Evolutionary conservation across 2,329 filamentous ascomycete genomes (phyloP).

Genomic region (Alternaria sp.): DNA sequence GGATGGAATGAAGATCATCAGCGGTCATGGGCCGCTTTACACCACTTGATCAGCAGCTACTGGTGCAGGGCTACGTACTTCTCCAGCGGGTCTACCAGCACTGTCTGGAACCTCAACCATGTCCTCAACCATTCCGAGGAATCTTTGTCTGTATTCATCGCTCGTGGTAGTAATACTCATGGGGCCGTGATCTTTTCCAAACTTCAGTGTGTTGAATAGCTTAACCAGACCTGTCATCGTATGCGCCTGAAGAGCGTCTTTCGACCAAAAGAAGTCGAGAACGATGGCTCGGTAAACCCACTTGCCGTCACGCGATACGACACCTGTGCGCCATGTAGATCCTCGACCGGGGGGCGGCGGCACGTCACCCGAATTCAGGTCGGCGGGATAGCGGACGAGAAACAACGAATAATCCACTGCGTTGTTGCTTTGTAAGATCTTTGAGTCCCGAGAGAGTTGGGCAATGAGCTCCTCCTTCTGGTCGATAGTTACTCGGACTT

Average conservation of each 20-base stretch:
- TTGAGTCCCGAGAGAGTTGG: conserved; percentile 68
- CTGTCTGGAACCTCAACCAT: conserved; percentile 48
- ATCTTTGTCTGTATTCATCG: conserved; percentile 70
- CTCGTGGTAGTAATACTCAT: conserved; percentile 79
- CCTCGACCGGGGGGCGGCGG: conserved; percentile 44
- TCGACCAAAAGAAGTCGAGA: conserved; percentile 82
- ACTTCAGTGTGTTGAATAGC: conserved; percentile 63
- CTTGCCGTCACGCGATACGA: conserved; percentile 68
- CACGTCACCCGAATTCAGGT: conserved; percentile 42
- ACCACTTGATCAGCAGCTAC: conserved; percentile 16
- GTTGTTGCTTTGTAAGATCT: conserved; percentile 68
- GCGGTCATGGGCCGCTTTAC: neutral
- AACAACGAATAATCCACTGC: conserved; percentile 81
- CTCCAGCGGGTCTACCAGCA: conserved; percentile 41
- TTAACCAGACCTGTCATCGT: conserved; percentile 72
- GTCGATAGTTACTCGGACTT: conserved; percentile 64
- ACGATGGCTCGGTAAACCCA: conserved; percentile 73
- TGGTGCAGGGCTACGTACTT: conserved; percentile 32
- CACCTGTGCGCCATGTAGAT: conserved; percentile 67
- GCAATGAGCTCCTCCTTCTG: conserved; percentile 65
- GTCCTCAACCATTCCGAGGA: conserved; percentile 60
- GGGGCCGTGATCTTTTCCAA: conserved; percentile 68
- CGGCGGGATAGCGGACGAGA: conserved; percentile 65
- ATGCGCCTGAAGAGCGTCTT: conserved; percentile 72
- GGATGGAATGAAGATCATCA: neutral